These are phyloP conservation scores for Trypanosoma lewisi DNA, from an alignment of 208 protist genomes.

Conservation along the genomic window DNA sequence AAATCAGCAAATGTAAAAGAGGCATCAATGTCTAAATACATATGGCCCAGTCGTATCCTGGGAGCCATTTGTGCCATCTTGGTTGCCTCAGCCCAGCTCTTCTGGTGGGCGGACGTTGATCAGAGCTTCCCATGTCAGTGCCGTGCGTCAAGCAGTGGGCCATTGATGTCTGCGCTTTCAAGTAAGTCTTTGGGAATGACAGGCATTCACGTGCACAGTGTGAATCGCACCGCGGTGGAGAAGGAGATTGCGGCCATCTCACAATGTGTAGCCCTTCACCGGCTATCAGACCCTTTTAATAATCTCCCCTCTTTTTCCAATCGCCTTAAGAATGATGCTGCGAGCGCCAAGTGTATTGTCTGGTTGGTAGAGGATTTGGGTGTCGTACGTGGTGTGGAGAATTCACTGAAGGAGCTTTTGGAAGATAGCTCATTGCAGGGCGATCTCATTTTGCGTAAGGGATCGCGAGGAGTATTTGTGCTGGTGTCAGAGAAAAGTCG, in stretches of 20 bases:
- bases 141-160: background rate
- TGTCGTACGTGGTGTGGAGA: conserved; percentile 30
- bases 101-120: background rate
- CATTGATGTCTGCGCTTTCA: conserved; percentile 8
- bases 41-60: background rate
- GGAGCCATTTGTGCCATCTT: conserved; percentile 15
- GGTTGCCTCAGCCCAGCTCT: background rate
- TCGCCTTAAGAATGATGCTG: conserved; percentile 8
- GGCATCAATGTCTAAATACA: background rate
- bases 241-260: conserved; percentile 4
- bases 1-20: conserved; percentile 1
- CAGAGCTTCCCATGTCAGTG: conserved; percentile 20
- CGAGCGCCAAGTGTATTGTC: conserved; percentile 33
- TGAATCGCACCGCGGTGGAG: conserved; percentile 2
- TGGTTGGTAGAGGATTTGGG: conserved; percentile 44
- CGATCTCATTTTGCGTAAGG: conserved; percentile 33
- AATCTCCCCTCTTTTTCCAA: conserved; percentile 9
- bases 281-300: conserved; percentile 25
- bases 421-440: conserved; percentile 67
- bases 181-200: conserved; percentile 20
- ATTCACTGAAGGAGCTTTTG: conserved; percentile 66
- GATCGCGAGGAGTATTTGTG: conserved; percentile 47
- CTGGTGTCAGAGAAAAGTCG: conserved; percentile 36
- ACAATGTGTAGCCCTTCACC: conserved; percentile 14
- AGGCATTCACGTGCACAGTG: conserved; percentile 15